Percentiles rank a stretch among this genome's conserved stretches.
Evolutionary conservation across 768 basidiomycete genomes (phyloP).

Genomic region (Tricholoma furcatifolium): DNA sequence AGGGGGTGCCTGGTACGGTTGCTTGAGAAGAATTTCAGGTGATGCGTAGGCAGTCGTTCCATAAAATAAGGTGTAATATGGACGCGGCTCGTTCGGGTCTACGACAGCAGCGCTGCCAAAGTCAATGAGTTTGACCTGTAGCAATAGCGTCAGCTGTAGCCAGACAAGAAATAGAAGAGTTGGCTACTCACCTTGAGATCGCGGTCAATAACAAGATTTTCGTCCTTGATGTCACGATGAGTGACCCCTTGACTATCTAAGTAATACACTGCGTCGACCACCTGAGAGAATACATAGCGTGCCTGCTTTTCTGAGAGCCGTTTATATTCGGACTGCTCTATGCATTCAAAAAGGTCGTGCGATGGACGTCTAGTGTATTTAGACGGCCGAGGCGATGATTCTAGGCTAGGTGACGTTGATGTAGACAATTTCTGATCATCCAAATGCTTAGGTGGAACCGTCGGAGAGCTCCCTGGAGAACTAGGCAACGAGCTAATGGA

Average conservation of each 20-base stretch:
- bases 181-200: conserved; percentile 55
- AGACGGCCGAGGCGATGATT: conserved; percentile 28
- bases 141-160: background rate
- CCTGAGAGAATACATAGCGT: conserved; percentile 81
- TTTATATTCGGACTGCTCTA: conserved; percentile 82
- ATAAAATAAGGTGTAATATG: conserved; percentile 78
- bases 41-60: conserved; percentile 96
- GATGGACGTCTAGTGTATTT: conserved; percentile 71
- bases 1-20: conserved; percentile 87
- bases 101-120: conserved; percentile 87
- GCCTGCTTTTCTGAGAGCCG: conserved; percentile 78
- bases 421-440: conserved; percentile 3
- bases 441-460: conserved; percentile 1
- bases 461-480: conserved; percentile 43
- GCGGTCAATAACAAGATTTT: conserved; percentile 83
- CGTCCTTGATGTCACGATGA: conserved; percentile 97
- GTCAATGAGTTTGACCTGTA: conserved; percentile 90
- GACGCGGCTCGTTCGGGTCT: conserved; percentile 59
- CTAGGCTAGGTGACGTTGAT: conserved; percentile 10
- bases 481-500: conserved; percentile 45
- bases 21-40: conserved; percentile 88
- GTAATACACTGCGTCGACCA: conserved; percentile 83
- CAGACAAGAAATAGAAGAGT: background rate
- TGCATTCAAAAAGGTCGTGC: conserved; percentile 93
- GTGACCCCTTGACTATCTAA: conserved; percentile 81